Evolutionary conservation across 768 basidiomycete genomes (phyloP), one percentile per base, ranked within the genome.

Genomic region (Lentinula detonsa): DNA sequence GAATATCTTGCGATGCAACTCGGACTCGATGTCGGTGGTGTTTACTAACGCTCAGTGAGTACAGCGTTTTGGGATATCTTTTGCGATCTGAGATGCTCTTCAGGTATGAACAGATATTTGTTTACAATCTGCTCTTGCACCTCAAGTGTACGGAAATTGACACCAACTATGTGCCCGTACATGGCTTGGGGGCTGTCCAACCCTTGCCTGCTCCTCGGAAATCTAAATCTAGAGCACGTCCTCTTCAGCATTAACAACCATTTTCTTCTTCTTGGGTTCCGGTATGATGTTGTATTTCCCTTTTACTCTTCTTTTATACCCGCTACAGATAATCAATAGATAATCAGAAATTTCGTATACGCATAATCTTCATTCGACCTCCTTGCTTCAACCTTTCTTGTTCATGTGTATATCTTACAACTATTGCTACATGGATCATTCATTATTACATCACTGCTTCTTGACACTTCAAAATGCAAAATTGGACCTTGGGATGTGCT

Each of bases 31-130:
- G 81, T 81, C 88, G 6, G 78, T 95, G 9, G 93, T 95, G 9
- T 95, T 93, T 70, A 94, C 90, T 35, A 97, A 96, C 72, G 84
- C 95, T 13, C 89, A 90, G 93, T 94, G 68, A 74, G 91, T 81
- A 10, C 58, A 57, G n/a, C n/a, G 21, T 16, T 59, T 34, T 46
- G 28, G 28, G 13, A 39, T 37, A 28, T 61, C 18, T 31, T 50
- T 28, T 3, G 4, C 3, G 28, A 28, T 28, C 28, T 28, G 28
- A 28, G 3, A 28, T 28, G 3, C 3, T 28, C 28, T 31, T 55
- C 68, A 91, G 91, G 71, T 95, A 88, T 67, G 94, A 97, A 69
- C 90, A 95, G 68, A 82, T 86, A 57, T 95, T 96, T 67, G 90
- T 96, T 1, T 86, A 91, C 65, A 88, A 94, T 68, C 78, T 97